phyloP scores from a whole-genome alignment of 2,329 filamentous ascomycete species.

The Alternaria sp. region DNA sequence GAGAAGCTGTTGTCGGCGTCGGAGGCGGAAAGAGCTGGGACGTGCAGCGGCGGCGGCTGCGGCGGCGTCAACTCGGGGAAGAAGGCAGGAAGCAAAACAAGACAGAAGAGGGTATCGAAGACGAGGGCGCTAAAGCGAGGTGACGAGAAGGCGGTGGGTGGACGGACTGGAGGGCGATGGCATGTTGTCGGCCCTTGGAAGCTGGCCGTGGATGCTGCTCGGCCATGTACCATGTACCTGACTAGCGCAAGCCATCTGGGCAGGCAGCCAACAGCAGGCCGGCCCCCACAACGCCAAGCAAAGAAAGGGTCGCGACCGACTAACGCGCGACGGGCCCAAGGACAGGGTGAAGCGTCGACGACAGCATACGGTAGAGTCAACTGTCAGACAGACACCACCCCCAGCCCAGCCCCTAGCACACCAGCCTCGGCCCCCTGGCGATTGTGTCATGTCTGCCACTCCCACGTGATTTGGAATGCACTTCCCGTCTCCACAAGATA shows the following conservation, averaged over 20 bases:
- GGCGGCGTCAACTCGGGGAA: conserved; percentile 4
- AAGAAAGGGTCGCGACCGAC: conserved; percentile 22
- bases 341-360: conserved; percentile 15
- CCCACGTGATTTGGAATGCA: conserved; percentile 26
- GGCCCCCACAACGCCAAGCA: conserved; percentile 32
- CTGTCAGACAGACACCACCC: conserved; percentile 7
- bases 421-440: conserved; percentile 10
- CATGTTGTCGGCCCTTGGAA: conserved; percentile 7
- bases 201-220: conserved; percentile 17
- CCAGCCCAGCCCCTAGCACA: conserved; percentile 12
- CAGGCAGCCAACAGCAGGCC: conserved; percentile 16
- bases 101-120: conserved; percentile 3
- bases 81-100: not conserved
- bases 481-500: conserved; percentile 13
- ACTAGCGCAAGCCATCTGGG: conserved; percentile 26
- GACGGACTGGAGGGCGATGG: conserved; percentile 1
- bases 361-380: not conserved
- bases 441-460: conserved; percentile 16
- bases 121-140: conserved; percentile 1
- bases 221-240: conserved; percentile 24
- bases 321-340: conserved; percentile 25
- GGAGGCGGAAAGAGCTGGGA: conserved; percentile 14
- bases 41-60: not conserved
- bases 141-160: not conserved
- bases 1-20: conserved; percentile 16